A percentile compares a stretch with the other conserved stretches of the same genome.
phyloP scores from a whole-genome alignment of 2,329 filamentous ascomycete species.

The Cytospora chrysosperma region DNA sequence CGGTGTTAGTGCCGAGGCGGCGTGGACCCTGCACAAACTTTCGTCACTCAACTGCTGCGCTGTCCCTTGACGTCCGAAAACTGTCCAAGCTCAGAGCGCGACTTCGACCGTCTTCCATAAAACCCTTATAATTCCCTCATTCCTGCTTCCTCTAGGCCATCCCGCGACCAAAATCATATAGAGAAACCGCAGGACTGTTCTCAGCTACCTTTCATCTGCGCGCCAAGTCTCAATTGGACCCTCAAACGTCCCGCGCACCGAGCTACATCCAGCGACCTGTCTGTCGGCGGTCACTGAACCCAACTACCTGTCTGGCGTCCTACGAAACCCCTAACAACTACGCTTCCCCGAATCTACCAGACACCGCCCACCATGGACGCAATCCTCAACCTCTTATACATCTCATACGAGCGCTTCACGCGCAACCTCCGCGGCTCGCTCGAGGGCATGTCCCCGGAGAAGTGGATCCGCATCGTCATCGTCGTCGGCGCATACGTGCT shows the following conservation, averaged over 20 bases:
- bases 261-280: neutral
- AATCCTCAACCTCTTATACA: conserved; percentile 29
- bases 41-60: conserved; percentile 5
- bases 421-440: conserved; percentile 53
- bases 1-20: conserved; percentile 9
- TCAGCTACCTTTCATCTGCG: neutral
- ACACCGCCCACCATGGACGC: conserved; percentile 29
- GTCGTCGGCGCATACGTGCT: conserved; percentile 73
- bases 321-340: neutral
- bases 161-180: neutral
- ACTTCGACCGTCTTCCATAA: conserved; percentile 4
- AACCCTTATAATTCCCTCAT: conserved; percentile 12
- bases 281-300: neutral
- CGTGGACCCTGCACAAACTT: conserved; percentile 4
- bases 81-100: conserved; percentile 8
- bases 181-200: neutral
- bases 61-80: neutral
- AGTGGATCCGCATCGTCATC: conserved; percentile 67
- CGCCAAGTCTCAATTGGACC: neutral
- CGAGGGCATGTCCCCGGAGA: conserved; percentile 48
- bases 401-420: conserved; percentile 36
- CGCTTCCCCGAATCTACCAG: neutral
- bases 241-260: neutral
- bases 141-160: neutral
- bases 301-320: neutral